phyloP scores from a whole-genome alignment of 805 yeast species.

The Kluyveromyces wickerhamii region DNA sequence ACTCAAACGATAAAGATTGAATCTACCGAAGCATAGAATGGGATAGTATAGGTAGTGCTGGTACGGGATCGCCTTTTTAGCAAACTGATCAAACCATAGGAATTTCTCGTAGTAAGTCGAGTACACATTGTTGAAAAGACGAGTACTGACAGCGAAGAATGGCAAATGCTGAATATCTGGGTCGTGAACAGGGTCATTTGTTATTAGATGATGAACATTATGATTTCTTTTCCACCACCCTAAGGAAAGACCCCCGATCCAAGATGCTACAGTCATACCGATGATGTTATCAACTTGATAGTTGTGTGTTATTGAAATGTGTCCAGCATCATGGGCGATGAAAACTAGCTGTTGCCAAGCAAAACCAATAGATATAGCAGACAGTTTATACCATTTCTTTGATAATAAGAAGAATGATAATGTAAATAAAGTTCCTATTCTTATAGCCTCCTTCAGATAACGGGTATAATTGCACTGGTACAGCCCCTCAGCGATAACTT shows the following conservation, averaged over 20 bases:
- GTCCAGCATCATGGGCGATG: constrained; percentile 88
- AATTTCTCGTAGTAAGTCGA: constrained; percentile 72
- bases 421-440: constrained; percentile 48
- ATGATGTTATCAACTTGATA: constrained; percentile 67
- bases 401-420: constrained; percentile 41
- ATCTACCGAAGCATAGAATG: constrained; percentile 72
- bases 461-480: constrained; percentile 69
- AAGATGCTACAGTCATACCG: constrained; percentile 69
- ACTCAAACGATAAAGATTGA: constrained; percentile 73
- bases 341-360: constrained; percentile 89
- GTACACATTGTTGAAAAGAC: constrained; percentile 59
- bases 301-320: constrained; percentile 71
- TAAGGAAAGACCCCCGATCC: constrained; percentile 76
- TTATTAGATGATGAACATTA: constrained; percentile 83
- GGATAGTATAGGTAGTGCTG: constrained; percentile 74
- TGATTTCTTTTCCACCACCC: constrained; percentile 97
- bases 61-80: constrained; percentile 48
- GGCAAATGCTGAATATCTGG: constrained; percentile 94
- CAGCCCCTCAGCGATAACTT: constrained; percentile 47
- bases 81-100: constrained; percentile 60
- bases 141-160: constrained; percentile 75
- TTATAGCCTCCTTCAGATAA: constrained; percentile 59
- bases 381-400: not conserved
- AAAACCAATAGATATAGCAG: constrained; percentile 56
- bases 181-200: constrained; percentile 91